Evolutionary conservation across 2,329 filamentous ascomycete genomes (phyloP).

Genomic region (Microcyclosporella mali): DNA sequence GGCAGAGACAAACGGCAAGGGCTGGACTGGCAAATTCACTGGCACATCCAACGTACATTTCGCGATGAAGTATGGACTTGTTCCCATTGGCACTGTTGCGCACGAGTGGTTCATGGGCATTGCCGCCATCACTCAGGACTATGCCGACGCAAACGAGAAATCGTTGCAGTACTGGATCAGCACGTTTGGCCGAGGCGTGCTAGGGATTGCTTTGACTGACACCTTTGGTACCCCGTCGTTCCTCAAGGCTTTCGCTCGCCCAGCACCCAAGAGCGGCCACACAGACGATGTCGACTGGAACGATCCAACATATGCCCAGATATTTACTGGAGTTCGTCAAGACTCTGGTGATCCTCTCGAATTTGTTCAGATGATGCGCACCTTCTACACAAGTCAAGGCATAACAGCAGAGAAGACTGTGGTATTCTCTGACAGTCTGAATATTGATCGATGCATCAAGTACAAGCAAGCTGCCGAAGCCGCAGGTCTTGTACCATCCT

Average conservation of each 20-base stretch:
- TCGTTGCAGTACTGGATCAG: conserved; percentile 83
- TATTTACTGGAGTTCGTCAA: conserved; percentile 79
- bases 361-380: conserved; percentile 71
- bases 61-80: conserved; percentile 82
- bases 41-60: conserved; percentile 97
- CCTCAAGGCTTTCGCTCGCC: conserved; percentile 72
- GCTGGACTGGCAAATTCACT: conserved; percentile 65
- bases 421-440: conserved; percentile 91
- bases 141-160: conserved; percentile 74
- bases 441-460: conserved; percentile 82
- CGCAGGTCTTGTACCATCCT: conserved; percentile 75
- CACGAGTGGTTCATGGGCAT: conserved; percentile 99
- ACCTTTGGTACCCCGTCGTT: conserved; percentile 93
- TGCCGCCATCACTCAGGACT: conserved; percentile 82
- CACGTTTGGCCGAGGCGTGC: conserved; percentile 73
- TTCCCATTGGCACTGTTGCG: conserved; percentile 81
- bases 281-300: conserved; percentile 13
- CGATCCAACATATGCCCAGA: conserved; percentile 63
- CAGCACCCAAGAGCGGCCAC: conserved; percentile 38
- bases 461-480: conserved; percentile 81
- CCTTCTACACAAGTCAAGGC: conserved; percentile 70
- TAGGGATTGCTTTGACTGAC: conserved; percentile 82
- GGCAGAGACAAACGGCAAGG: conserved; percentile 49
- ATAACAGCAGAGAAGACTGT: conserved; percentile 79
- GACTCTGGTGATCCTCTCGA: conserved; percentile 80